A percentile compares a stretch with the other conserved stretches of the same genome.
Conservation (phyloP, 2,329 filamentous ascomycete genomes). For the Cytospora paraplurivora region DNA sequence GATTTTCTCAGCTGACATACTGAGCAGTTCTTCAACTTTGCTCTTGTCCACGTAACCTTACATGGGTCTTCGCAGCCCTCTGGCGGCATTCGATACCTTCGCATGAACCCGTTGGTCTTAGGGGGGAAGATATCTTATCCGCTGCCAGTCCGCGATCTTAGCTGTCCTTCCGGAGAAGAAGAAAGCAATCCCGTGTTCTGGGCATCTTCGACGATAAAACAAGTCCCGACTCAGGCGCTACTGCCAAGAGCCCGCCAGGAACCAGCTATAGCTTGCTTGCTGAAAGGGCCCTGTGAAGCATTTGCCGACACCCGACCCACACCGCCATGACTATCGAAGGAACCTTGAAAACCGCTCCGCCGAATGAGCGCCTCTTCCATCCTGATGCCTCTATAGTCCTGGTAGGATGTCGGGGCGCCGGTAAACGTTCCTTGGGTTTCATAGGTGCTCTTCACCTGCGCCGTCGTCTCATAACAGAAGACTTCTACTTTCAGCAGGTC, state of each 20-base stretch:
- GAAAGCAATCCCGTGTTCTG: neutral
- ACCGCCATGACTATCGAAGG: constrained; percentile 34
- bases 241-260: neutral
- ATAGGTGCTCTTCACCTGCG: constrained; percentile 70
- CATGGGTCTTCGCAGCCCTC: neutral
- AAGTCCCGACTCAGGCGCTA: neutral
- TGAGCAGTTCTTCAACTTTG: neutral
- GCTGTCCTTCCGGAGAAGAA: neutral
- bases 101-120: neutral
- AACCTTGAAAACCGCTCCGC: constrained; percentile 35
- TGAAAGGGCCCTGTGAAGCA: neutral
- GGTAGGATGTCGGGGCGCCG: constrained; percentile 70
- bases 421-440: constrained; percentile 72
- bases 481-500: constrained; percentile 66
- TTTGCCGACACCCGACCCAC: constrained; percentile 16
- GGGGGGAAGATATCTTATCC: constrained; percentile 30
- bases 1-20: neutral
- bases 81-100: constrained; percentile 3
- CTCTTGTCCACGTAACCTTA: neutral
- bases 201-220: neutral
- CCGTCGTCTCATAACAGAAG: constrained; percentile 67
- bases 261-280: neutral
- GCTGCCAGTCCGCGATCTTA: constrained; percentile 5
- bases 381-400: constrained; percentile 69
- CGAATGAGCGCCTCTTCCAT: constrained; percentile 50